Evolutionary conservation across 768 basidiomycete genomes (phyloP), one percentile per base, ranked within the genome.

Genomic region (Tylopilus sp.): DNA sequence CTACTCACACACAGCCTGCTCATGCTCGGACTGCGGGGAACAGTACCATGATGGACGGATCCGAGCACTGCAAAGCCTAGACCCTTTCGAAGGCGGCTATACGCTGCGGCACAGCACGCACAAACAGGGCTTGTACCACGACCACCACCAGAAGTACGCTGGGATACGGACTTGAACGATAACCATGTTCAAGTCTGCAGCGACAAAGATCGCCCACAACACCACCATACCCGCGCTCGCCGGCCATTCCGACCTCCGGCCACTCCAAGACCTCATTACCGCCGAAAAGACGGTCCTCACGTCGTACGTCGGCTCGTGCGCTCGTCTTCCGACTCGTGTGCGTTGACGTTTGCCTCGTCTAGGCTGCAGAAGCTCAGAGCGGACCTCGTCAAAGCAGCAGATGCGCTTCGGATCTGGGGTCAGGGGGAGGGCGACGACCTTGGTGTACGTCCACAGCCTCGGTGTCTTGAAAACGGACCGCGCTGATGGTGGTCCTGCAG

Each of bases 131-230:
- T 44, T 26, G 38, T 21, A 40, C 45, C 40, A 21, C 43, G 52
- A 45, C 58, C 45, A 54, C 52, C 19, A 55, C 53, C 30, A 37
- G 36, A 44, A 29, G 6, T 38, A 40, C 25, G 3, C 16, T 24
- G 48, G 26, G 30, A 25, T n/a, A n/a, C n/a, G n/a, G n/a, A n/a
- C 9, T 21, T 44, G 53, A 45, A 50, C 48, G 34, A 63, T 48
- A 34, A 55, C 50, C 52, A 92, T 92, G 89, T 89, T 92, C 77
- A 87, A 78, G 72, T 78, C 76, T 16, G 86, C 86, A 29, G 86
- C 87, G 60, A 83, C 86, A 33, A 91, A 85, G 71, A 81, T 96
- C 68, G 93, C 93, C 3, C 93, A 96, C 70, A 93, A 92, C 64
- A 85, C 91, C 2, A 87, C 89, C 4, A 74, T 94, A 7, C 87